phyloP scores from a whole-genome alignment of 2,329 filamentous ascomycete species.

The Fusarium sp. region DNA sequence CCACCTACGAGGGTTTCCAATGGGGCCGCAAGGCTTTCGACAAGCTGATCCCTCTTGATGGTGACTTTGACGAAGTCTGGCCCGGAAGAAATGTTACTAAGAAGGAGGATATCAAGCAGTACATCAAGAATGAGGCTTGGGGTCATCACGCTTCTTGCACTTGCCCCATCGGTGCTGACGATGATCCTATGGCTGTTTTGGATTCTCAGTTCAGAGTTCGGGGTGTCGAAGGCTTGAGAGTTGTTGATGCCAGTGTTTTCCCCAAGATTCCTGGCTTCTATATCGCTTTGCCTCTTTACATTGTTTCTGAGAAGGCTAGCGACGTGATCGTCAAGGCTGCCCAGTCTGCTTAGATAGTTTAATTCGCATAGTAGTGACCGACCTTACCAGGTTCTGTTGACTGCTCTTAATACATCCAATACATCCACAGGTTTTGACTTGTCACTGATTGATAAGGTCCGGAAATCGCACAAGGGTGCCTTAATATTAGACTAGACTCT shows the following conservation, averaged over 20 bases:
- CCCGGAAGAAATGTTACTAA: conserved; percentile 54
- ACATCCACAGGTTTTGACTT: too few species aligned
- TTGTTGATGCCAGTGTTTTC: conserved; percentile 71
- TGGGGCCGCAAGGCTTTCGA: conserved; percentile 59
- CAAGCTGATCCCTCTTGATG: conserved; percentile 25
- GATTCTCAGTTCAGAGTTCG: conserved; percentile 67
- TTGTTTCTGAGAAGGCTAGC: conserved; percentile 69
- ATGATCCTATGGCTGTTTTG: conserved; percentile 56
- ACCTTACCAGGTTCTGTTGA: not conserved
- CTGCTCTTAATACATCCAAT: not conserved
- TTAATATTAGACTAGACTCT: too few species aligned
- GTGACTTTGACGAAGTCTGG: conserved; percentile 43
- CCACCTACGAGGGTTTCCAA: conserved; percentile 66
- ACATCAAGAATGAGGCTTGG: conserved; percentile 49
- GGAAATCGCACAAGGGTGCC: too few species aligned
- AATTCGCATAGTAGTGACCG: not conserved
- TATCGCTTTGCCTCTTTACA: conserved; percentile 32
- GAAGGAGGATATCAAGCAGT: conserved; percentile 46
- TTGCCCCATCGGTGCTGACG: conserved; percentile 48
- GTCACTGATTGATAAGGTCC: too few species aligned
- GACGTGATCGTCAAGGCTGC: conserved; percentile 48
- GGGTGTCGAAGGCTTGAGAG: conserved; percentile 65
- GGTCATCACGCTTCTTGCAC: conserved; percentile 51
- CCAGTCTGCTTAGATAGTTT: conserved; percentile 1
- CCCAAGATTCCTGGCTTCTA: conserved; percentile 44